These are phyloP conservation scores for Gastrolobium bilobum DNA, from an alignment of 306 rosid genomes.

Conservation along the genomic window DNA sequence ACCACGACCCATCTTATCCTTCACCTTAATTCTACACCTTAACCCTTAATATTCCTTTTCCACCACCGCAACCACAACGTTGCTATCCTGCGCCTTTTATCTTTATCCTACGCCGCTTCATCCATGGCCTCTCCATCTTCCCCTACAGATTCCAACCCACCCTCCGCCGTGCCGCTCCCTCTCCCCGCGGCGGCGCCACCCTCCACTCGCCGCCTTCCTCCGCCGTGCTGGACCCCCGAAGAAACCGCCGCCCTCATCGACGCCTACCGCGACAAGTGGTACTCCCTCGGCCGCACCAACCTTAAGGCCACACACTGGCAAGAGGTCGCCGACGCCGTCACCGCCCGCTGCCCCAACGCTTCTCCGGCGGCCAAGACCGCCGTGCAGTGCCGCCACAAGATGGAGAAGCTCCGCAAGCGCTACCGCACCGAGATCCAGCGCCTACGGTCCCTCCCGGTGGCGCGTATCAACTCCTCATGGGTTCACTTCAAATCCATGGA, in stretches of 20 bases:
- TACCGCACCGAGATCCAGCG: slow-evolving; percentile 94
- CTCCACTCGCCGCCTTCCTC: slow-evolving; percentile 84
- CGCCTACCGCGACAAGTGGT: slow-evolving; percentile 90
- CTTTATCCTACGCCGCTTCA: no score
- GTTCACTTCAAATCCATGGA: slow-evolving; percentile 94
- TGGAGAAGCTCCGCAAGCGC: slow-evolving; percentile 93
- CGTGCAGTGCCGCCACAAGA: slow-evolving; percentile 97
- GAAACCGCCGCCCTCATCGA: slow-evolving; percentile 92
- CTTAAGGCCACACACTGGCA: slow-evolving; percentile 96
- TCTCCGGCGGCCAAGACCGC: slow-evolving; percentile 83
- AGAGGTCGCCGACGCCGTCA: slow-evolving; percentile 85
- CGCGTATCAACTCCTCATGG: slow-evolving; percentile 77
- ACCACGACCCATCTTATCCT: not conserved
- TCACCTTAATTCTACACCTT: not conserved
- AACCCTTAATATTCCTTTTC: not conserved
- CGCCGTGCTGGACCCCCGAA: slow-evolving; percentile 94
- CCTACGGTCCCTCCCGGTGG: slow-evolving; percentile 68
- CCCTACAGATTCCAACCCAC: slow-evolving; percentile 49
- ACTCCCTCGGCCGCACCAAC: slow-evolving; percentile 89
- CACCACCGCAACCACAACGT: no score
- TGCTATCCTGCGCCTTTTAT: not conserved
- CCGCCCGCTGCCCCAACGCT: slow-evolving; percentile 70
- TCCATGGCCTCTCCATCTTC: slow-evolving; percentile 46
- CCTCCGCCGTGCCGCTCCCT: slow-evolving; percentile 49
- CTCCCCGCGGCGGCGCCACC: not conserved